These are phyloP conservation scores for Solanum raphanifolium DNA, from an alignment of 257 asterid species.

Conservation along the genomic window DNA sequence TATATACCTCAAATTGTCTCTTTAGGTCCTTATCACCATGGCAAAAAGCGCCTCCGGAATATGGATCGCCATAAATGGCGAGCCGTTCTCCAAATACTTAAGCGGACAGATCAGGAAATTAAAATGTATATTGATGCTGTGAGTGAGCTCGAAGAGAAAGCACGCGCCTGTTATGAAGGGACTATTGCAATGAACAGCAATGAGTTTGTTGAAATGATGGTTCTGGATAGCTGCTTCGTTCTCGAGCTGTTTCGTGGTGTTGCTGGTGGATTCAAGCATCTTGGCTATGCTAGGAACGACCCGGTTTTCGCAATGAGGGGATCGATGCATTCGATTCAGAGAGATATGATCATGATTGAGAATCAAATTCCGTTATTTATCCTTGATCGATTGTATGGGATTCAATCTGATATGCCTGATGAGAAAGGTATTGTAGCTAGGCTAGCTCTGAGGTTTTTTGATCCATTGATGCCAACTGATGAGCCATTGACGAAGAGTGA, in stretches of 20 bases:
- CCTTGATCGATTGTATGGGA: constrained; percentile 37
- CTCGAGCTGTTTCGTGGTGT: constrained; percentile 74
- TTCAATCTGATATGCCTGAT: constrained; percentile 40
- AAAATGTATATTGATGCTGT: constrained; percentile 41
- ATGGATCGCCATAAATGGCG: constrained; percentile 92
- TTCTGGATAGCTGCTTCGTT: constrained; percentile 58
- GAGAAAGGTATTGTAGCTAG: constrained; percentile 44
- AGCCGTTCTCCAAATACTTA: constrained; percentile 47
- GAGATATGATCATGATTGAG: constrained; percentile 94
- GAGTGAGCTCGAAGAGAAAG: constrained; percentile 45
- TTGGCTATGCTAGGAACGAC: constrained; percentile 67
- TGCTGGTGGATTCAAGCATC: constrained; percentile 44
- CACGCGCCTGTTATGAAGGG: constrained; percentile 66
- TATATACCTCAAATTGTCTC: constrained; percentile 74
- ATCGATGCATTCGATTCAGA: constrained; percentile 69
- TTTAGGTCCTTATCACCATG: constrained; percentile 72
- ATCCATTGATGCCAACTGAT: constrained; percentile 73
- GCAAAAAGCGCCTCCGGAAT: constrained; percentile 34
- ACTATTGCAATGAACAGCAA: constrained; percentile 45
- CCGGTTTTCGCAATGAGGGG: constrained; percentile 80
- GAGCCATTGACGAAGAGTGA: constrained; percentile 56
- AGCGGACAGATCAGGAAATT: constrained; percentile 41
- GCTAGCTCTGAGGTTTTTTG: constrained; percentile 63
- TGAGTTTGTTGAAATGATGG: constrained; percentile 75
- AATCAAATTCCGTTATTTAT: constrained; percentile 73